Evolutionary conservation across 2,329 filamentous ascomycete genomes (phyloP).

Genomic region (Pezicula carpinea): DNA sequence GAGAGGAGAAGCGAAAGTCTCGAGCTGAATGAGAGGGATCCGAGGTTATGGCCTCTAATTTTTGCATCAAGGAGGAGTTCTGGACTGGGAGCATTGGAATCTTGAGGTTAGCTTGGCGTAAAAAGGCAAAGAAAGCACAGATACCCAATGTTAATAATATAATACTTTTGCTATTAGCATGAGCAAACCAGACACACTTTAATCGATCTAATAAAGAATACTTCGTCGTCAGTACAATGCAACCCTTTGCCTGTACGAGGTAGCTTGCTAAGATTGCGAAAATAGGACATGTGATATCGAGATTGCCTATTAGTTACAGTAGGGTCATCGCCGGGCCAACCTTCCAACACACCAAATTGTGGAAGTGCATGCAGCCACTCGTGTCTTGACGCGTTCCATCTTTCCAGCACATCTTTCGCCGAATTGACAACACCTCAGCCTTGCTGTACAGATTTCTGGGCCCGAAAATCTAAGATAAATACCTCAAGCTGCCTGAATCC

Average conservation of each 20-base stretch:
- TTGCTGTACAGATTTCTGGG: neutral
- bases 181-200: too few relatives aligned
- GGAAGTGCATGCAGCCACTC: neutral
- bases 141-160: neutral
- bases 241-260: too few relatives aligned
- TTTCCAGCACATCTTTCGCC: neutral
- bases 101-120: neutral
- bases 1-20: slow-evolving; percentile 1
- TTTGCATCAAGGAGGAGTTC: neutral
- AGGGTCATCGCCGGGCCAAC: neutral
- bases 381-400: neutral
- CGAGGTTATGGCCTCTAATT: too few relatives aligned
- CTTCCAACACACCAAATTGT: neutral
- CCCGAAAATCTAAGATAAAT: neutral
- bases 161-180: neutral
- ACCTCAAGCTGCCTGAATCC: neutral
- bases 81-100: too few relatives aligned
- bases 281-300: too few relatives aligned
- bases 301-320: too few relatives aligned
- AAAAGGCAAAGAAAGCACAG: neutral
- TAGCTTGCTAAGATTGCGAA: too few relatives aligned
- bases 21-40: neutral
- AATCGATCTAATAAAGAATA: too few relatives aligned
- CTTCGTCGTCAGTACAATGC: too few relatives aligned
- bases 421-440: neutral